Evolutionary conservation across 140 eudicot genomes (phyloP).

Genomic region (Anethum foeniculum): DNA sequence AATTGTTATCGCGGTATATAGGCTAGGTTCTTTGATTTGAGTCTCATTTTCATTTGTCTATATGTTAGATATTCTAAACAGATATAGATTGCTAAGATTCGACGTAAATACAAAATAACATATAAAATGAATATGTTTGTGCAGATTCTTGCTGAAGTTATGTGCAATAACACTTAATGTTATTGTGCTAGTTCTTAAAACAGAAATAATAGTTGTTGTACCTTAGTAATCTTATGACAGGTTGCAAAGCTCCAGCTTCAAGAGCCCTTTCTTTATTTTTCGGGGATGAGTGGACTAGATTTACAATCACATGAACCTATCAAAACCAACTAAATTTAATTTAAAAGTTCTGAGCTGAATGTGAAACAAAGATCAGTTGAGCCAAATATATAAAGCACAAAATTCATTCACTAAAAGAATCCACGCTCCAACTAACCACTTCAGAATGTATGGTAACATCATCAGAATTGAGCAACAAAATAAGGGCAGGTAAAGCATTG

Average conservation of each 20-base stretch:
- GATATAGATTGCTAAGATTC: not conserved
- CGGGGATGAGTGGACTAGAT: slow-evolving; percentile 84
- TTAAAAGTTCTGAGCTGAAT: not conserved
- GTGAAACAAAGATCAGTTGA: not conserved
- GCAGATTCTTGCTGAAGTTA: not conserved
- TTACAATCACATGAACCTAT: slow-evolving; percentile 26
- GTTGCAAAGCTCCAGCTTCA: slow-evolving; percentile 93
- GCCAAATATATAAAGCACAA: not conserved
- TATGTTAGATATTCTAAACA: not conserved
- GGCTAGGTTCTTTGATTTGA: too few species aligned
- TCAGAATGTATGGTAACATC: slow-evolving; percentile 41
- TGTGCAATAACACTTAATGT: not conserved
- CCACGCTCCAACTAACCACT: slow-evolving; percentile 28
- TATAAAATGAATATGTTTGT: not conserved
- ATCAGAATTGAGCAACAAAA: slow-evolving; percentile 45
- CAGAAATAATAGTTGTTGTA: slow-evolving; percentile 8
- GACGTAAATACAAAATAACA: not conserved
- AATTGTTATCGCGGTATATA: not conserved
- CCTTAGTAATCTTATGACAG: slow-evolving; percentile 87
- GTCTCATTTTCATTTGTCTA: not conserved
- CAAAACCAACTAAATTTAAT: not conserved
- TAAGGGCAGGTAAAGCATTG: slow-evolving; percentile 47
- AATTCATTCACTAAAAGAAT: not conserved
- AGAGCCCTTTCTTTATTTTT: slow-evolving; percentile 77
- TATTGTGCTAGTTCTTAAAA: not conserved